Conservation (phyloP, 331 rosid species). For the Rosa hybrid region DNA sequence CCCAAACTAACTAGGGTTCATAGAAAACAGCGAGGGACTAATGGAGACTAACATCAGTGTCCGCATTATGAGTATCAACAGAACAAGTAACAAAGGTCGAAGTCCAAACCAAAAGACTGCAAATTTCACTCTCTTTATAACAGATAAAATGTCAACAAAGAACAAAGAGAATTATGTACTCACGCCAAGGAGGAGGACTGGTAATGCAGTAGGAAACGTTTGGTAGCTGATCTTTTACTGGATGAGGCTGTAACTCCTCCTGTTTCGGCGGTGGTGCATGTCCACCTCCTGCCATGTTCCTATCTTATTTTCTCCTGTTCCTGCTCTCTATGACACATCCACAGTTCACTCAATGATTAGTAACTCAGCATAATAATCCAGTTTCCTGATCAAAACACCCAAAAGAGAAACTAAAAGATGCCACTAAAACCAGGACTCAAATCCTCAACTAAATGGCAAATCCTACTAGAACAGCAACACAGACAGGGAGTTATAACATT, state of each 20-base stretch:
- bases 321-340: constrained; percentile 13
- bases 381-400: constrained; percentile 22
- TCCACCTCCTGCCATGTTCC: constrained; percentile 67
- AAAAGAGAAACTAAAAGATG: constrained; percentile 22
- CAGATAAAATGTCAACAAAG: constrained; percentile 8
- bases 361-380: constrained; percentile 24
- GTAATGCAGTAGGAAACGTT: constrained; percentile 83
- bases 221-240: constrained; percentile 83
- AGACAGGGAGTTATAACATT: neutral
- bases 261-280: constrained; percentile 84
- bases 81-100: neutral
- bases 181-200: constrained; percentile 99
- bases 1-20: constrained; percentile 5
- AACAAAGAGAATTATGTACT: constrained; percentile 33
- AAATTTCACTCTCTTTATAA: neutral
- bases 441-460: constrained; percentile 23
- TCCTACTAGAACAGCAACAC: neutral
- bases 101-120: neutral
- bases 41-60: neutral
- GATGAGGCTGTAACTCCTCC: constrained; percentile 93
- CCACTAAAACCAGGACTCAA: constrained; percentile 23
- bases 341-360: neutral
- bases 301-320: constrained; percentile 20
- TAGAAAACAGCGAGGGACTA: neutral
- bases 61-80: neutral